Conservation (phyloP, 73 alveolate genomes). For the Tetrahymena elliotti region DNA sequence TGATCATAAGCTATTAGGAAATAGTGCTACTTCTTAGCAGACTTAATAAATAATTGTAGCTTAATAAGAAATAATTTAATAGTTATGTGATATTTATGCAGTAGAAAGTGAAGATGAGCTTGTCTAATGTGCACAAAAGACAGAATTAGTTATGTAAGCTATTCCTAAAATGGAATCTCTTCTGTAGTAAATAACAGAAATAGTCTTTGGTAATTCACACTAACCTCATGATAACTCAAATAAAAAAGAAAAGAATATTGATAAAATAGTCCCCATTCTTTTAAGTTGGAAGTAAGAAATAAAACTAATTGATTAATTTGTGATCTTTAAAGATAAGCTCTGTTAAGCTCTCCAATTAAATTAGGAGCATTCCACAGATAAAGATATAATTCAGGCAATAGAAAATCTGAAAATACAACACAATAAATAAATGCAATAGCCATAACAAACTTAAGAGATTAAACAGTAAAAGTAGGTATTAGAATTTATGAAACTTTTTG, state of each 20-base stretch:
- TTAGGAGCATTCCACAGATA: slow-evolving; percentile 7
- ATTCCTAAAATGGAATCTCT: slow-evolving; percentile 20
- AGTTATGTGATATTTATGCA: slow-evolving; percentile 24
- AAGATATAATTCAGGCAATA: slow-evolving; percentile 2
- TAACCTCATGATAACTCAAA: not conserved
- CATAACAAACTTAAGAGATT: not conserved
- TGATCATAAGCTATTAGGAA: not conserved
- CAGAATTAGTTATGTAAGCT: slow-evolving; percentile 25
- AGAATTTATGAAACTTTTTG: not conserved
- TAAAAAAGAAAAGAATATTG: slow-evolving; percentile 17
- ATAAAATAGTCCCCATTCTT: not conserved
- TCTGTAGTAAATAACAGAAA: slow-evolving; percentile 13
- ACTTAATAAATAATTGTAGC: not conserved
- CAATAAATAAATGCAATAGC: not conserved
- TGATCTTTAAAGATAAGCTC: slow-evolving; percentile 6
- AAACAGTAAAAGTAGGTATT: not conserved
- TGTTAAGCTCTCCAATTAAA: not conserved
- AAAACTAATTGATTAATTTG: slow-evolving; percentile 20
- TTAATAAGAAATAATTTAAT: not conserved
- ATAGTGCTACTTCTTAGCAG: not conserved
- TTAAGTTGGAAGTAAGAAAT: slow-evolving; percentile 20
- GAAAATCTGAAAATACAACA: not conserved
- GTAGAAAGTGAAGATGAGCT: slow-evolving; percentile 18
- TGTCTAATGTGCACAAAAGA: slow-evolving; percentile 12
- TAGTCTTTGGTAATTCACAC: not conserved